Conservation (phyloP, 2,329 filamentous ascomycete species). For the Fusarium haematococcum region DNA sequence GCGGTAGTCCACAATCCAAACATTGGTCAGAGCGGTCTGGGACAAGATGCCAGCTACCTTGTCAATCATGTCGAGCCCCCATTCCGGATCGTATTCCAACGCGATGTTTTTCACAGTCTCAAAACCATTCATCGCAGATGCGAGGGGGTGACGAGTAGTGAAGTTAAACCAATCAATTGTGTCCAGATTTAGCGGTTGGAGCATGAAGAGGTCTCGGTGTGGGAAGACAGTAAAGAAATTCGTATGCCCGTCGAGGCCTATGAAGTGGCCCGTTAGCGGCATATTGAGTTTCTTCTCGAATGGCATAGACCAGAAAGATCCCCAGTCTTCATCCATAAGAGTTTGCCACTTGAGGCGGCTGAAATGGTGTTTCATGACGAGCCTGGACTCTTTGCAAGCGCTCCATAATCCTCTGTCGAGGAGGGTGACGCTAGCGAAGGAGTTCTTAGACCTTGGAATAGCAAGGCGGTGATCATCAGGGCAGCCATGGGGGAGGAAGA, state of each 20-base stretch:
- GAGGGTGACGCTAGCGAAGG: not conserved
- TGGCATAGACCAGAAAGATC: not conserved
- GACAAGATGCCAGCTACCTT: not conserved
- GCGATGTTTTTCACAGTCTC: not conserved
- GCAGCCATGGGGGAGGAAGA: not conserved
- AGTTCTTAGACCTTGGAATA: not conserved
- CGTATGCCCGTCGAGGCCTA: not conserved
- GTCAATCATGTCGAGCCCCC: not conserved
- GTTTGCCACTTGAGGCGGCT: not conserved
- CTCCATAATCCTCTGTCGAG: not conserved
- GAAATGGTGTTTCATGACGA: not conserved
- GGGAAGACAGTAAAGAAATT: not conserved
- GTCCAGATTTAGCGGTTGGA: not conserved
- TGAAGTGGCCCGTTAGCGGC: not conserved
- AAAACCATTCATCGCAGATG: not conserved
- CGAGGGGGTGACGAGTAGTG: not conserved
- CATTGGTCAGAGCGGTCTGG: not conserved
- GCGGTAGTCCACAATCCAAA: not conserved
- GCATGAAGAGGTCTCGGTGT: not conserved
- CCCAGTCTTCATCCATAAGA: not conserved
- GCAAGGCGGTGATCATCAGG: not conserved
- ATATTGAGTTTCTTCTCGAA: not conserved
- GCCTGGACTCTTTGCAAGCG: not conserved
- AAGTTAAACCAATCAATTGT: not conserved
- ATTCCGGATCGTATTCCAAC: not conserved